Evolutionary conservation across 1,284 basidiomycete species (phyloP).

Genomic region (Phylloporus sp.): DNA sequence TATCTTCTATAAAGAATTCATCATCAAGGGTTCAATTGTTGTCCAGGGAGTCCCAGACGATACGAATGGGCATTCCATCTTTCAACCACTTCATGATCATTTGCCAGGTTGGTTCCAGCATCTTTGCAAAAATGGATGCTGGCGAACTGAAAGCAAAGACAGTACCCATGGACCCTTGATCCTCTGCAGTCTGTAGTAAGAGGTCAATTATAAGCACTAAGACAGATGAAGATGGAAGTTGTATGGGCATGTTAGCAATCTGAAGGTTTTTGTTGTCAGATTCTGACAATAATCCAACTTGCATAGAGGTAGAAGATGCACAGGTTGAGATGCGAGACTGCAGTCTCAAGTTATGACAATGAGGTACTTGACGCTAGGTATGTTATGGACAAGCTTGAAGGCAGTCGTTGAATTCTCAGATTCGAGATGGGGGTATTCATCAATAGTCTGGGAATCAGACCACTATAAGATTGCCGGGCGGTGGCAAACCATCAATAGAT

Average conservation of each 20-base stretch:
- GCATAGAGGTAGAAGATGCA: slow-evolving; percentile 56
- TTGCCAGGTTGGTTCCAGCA: slow-evolving; percentile 73
- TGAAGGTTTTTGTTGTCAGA: slow-evolving; percentile 52
- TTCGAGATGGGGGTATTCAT: too few relatives aligned
- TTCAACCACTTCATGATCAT: slow-evolving; percentile 76
- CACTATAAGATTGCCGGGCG: too few relatives aligned
- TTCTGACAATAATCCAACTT: slow-evolving; percentile 44
- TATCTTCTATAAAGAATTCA: slow-evolving; percentile 84
- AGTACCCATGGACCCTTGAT: slow-evolving; percentile 61
- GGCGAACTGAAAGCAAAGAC: slow-evolving; percentile 54
- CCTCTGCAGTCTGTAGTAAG: slow-evolving; percentile 58
- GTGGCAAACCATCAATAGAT: too few relatives aligned
- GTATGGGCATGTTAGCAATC: slow-evolving; percentile 44
- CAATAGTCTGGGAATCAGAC: too few relatives aligned
- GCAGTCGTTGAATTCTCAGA: too few relatives aligned
- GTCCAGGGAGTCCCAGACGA: slow-evolving; percentile 39
- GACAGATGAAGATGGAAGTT: slow-evolving; percentile 51
- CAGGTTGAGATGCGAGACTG: too few relatives aligned
- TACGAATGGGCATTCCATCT: slow-evolving; percentile 68
- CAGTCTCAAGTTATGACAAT: too few relatives aligned
- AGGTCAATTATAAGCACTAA: slow-evolving; percentile 66
- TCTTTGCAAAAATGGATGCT: slow-evolving; percentile 62
- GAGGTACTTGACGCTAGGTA: too few relatives aligned
- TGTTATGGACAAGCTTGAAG: too few relatives aligned
- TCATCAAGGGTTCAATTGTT: slow-evolving; percentile 51